Percentiles rank a stretch among this genome's conserved stretches.
Evolutionary conservation across 2,329 filamentous ascomycete genomes (phyloP).

Genomic region (Camptophora hylomeconis): DNA sequence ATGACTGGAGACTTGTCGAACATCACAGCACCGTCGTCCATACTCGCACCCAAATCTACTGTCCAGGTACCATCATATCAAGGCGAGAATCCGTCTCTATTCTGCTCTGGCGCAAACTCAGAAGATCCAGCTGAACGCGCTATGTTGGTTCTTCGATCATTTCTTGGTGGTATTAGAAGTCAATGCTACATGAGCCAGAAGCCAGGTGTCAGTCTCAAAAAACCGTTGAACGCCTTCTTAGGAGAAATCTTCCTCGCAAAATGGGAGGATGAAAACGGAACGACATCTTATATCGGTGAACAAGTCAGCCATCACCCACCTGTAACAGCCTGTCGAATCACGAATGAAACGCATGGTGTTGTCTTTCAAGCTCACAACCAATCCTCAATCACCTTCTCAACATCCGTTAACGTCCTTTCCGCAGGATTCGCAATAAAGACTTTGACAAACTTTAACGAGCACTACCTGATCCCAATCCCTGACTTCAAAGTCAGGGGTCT

Average conservation of each 20-base stretch:
- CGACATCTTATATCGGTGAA: conserved; percentile 11
- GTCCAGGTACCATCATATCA: conserved; percentile 75
- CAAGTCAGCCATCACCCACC: conserved; percentile 16
- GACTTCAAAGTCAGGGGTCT: conserved; percentile 14
- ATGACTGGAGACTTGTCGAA: conserved; percentile 74
- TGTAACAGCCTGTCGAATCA: conserved; percentile 13
- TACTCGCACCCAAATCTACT: conserved; percentile 63
- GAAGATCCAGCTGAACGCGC: conserved; percentile 68
- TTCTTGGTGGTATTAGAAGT: conserved; percentile 82
- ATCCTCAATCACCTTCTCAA: conserved; percentile 9
- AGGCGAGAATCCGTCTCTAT: conserved; percentile 63
- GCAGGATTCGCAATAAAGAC: conserved; percentile 11
- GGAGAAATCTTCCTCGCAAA: conserved; percentile 12
- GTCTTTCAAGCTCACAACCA: background rate
- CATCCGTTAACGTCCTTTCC: conserved; percentile 10
- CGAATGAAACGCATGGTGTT: conserved; percentile 13
- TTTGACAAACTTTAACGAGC: conserved; percentile 8
- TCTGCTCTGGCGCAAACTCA: conserved; percentile 72
- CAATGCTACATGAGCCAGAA: conserved; percentile 37
- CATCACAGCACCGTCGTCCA: conserved; percentile 69
- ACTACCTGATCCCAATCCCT: conserved; percentile 12
- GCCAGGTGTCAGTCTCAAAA: conserved; percentile 10
- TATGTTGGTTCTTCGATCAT: conserved; percentile 88
- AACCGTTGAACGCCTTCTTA: conserved; percentile 14
- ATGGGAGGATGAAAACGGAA: conserved; percentile 9